phyloP scores from a whole-genome alignment of 2,329 filamentous ascomycete genomes.

The Fusarium equiseti region DNA sequence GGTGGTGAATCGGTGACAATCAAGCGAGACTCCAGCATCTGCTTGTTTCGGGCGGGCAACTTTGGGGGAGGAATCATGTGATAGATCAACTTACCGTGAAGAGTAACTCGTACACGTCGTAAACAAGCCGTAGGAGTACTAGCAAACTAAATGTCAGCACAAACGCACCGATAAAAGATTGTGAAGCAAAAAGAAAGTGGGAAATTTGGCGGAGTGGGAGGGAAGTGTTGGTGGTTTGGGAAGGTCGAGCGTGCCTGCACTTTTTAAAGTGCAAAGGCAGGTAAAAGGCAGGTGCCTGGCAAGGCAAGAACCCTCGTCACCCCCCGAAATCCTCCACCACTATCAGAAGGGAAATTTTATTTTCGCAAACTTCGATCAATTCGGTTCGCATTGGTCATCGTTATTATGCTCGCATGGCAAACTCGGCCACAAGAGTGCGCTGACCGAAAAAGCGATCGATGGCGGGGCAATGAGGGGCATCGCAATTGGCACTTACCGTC shows the following conservation, averaged over 20 bases:
- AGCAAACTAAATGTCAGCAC: slow-evolving; percentile 30
- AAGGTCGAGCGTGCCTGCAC: background rate
- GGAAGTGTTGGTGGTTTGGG: background rate
- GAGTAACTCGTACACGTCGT: slow-evolving; percentile 49
- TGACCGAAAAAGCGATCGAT: background rate
- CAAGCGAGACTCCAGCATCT: background rate
- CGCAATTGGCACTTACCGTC: slow-evolving; percentile 37
- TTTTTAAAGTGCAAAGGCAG: background rate
- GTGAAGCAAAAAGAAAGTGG: background rate
- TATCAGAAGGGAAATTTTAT: background rate
- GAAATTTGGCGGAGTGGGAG: background rate
- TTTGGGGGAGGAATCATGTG: background rate
- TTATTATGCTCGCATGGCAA: background rate
- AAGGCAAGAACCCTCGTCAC: background rate
- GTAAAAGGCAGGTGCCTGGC: background rate
- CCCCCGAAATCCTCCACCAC: background rate
- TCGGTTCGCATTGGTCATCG: background rate
- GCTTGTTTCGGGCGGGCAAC: background rate
- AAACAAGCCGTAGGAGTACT: slow-evolving; percentile 47
- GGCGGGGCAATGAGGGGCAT: background rate
- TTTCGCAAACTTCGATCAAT: background rate
- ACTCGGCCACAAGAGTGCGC: background rate
- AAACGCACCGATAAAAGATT: background rate
- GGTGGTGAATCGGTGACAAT: no score
- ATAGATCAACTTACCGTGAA: slow-evolving; percentile 42